Conservation (phyloP, 2,329 filamentous ascomycete species). For the Verticillium klebahnii region DNA sequence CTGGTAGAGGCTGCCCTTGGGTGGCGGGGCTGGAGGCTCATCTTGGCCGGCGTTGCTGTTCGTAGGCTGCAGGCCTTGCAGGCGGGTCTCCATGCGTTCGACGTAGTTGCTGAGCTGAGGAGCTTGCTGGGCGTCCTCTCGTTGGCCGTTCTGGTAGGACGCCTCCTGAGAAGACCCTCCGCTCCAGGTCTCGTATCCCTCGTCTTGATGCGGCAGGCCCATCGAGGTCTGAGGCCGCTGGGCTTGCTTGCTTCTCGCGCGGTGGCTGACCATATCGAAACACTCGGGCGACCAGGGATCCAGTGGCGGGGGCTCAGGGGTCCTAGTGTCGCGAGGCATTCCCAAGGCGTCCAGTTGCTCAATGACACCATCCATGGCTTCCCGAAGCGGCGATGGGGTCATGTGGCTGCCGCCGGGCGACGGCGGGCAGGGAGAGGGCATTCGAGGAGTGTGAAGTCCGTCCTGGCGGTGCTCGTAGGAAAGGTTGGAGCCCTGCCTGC, state of each 20-base stretch:
- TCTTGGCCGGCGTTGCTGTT: constrained; percentile 39
- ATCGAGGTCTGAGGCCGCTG: constrained; percentile 67
- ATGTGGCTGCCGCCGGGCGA: constrained; percentile 63
- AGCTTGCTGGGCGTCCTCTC: constrained; percentile 48
- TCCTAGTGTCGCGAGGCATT: constrained; percentile 50
- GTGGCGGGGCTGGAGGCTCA: constrained; percentile 59
- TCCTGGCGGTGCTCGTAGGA: constrained; percentile 34
- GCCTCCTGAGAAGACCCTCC: constrained; percentile 47
- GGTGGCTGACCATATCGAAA: constrained; percentile 56
- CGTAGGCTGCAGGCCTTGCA: constrained; percentile 66
- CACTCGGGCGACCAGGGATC: constrained; percentile 90
- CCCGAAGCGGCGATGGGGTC: constrained; percentile 86
- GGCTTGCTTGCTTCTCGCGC: constrained; percentile 27
- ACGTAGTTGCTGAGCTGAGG: constrained; percentile 83
- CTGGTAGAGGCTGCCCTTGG: constrained; percentile 46
- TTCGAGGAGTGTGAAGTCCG: constrained; percentile 50
- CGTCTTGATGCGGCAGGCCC: constrained; percentile 60
- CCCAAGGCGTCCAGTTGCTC: constrained; percentile 87
- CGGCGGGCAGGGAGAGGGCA: constrained; percentile 59
- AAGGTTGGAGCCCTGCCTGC: neutral
- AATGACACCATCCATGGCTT: constrained; percentile 98
- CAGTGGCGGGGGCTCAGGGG: constrained; percentile 47
- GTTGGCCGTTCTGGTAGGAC: constrained; percentile 33
- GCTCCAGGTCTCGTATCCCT: constrained; percentile 56
- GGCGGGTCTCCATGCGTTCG: constrained; percentile 81